phyloP scores from a whole-genome alignment of 2,329 filamentous ascomycete species.

The Verticillium albo-atrum region DNA sequence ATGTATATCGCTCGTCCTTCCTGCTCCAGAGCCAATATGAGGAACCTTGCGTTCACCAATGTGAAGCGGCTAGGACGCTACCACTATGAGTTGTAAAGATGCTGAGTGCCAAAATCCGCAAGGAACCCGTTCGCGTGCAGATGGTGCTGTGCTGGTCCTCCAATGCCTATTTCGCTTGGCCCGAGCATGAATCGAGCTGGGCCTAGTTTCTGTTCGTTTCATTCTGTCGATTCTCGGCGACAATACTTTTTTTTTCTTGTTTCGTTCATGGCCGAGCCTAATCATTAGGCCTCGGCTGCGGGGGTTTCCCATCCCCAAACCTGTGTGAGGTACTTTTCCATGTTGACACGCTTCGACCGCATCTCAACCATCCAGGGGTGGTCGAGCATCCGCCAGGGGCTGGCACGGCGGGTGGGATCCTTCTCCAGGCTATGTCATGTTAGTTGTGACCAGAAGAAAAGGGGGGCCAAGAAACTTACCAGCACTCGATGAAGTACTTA shows the following conservation, averaged over 20 bases:
- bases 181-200: too few relatives aligned
- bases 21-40: background rate
- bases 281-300: background rate
- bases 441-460: background rate
- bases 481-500: conserved; percentile 99
- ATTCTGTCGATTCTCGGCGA: background rate
- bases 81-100: background rate
- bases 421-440: conserved; percentile 73
- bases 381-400: conserved; percentile 97
- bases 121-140: background rate
- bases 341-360: conserved; percentile 93
- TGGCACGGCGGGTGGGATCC: conserved; percentile 78
- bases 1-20: background rate
- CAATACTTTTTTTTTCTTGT: background rate
- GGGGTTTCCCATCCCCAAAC: conserved; percentile 89
- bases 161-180: background rate
- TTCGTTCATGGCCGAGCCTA: background rate
- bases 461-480: conserved; percentile 56
- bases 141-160: background rate
- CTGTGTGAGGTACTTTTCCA: conserved; percentile 87
- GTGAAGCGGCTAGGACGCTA: background rate
- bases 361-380: conserved; percentile 99
- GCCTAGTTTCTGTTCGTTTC: background rate
- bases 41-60: background rate
- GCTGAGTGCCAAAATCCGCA: background rate